Conservation (phyloP, 257 asterid genomes). For the Plantago elongata region DNA sequence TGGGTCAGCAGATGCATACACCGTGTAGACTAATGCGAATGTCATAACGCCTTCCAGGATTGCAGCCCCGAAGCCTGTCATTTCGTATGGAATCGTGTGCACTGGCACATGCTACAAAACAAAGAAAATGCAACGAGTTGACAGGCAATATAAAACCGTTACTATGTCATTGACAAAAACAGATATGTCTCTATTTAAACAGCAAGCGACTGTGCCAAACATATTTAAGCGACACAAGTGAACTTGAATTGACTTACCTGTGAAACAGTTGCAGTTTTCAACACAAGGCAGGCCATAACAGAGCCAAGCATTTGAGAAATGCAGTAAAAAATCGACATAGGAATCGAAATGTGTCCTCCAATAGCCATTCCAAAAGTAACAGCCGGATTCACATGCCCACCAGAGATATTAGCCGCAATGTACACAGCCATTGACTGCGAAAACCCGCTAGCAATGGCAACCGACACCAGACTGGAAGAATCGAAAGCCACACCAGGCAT, state of each 20-base stretch:
- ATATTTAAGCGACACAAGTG: background rate
- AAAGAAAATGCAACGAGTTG: background rate
- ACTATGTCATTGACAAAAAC: too few species aligned
- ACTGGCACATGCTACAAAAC: constrained; percentile 44
- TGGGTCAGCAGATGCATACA: constrained; percentile 54
- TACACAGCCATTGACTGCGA: constrained; percentile 56
- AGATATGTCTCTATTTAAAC: too few species aligned
- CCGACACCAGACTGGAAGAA: constrained; percentile 41
- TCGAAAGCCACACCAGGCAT: constrained; percentile 31
- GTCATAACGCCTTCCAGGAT: constrained; percentile 72
- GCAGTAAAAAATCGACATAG: constrained; percentile 62
- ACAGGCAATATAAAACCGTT: too few species aligned
- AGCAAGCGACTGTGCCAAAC: background rate
- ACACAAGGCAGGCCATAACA: constrained; percentile 57
- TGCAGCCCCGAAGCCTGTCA: constrained; percentile 90
- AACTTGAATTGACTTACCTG: constrained; percentile 31
- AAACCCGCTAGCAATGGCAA: constrained; percentile 61
- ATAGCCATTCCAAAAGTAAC: constrained; percentile 78
- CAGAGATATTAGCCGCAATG: constrained; percentile 54
- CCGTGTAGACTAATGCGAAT: constrained; percentile 65
- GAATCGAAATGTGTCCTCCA: constrained; percentile 63
- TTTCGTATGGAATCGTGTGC: constrained; percentile 48
- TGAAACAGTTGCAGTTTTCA: constrained; percentile 40
- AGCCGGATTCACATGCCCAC: constrained; percentile 91
- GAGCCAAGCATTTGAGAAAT: constrained; percentile 65